phyloP scores from a whole-genome alignment of 1,139 yeast species.

The Saccharomyces hybrid region DNA sequence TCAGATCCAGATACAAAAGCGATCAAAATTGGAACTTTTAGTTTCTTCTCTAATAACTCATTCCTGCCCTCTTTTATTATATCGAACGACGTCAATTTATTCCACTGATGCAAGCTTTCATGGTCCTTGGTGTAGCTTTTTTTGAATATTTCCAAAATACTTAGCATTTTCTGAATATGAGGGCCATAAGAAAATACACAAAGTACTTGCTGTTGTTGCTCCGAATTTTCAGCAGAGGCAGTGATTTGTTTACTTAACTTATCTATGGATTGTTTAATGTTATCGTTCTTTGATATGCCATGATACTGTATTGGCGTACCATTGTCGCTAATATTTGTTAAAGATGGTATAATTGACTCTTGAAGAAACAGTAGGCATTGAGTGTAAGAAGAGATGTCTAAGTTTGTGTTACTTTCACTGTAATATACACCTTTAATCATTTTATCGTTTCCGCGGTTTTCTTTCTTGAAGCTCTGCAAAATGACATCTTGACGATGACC shows the following conservation, averaged over 20 bases:
- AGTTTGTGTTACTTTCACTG: not conserved
- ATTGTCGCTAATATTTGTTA: not conserved
- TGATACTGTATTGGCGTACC: not conserved
- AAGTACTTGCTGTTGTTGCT: not conserved
- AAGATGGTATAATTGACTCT: not conserved
- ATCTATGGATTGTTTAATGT: conserved; percentile 12
- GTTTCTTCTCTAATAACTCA: conserved; percentile 21
- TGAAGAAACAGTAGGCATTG: not conserved
- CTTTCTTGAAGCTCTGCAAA: not conserved
- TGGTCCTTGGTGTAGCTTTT: conserved; percentile 5
- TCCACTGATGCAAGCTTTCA: conserved; percentile 17
- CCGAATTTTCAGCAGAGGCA: not conserved
- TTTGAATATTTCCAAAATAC: conserved; percentile 24
- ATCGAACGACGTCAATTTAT: conserved; percentile 18
- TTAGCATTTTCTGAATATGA: conserved; percentile 25
- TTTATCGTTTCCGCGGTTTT: not conserved
- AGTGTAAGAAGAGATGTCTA: not conserved
- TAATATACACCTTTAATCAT: not conserved
- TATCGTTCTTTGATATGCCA: conserved; percentile 16
- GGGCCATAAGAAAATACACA: conserved; percentile 25
- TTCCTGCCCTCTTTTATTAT: conserved; percentile 22
- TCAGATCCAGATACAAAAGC: conserved; percentile 5
- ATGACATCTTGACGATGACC: not conserved
- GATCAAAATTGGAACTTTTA: conserved; percentile 24
- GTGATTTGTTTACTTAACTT: conserved; percentile 6